Evolutionary conservation across 306 rosid species (phyloP).

Genomic region (Lathyrus tuberosus): DNA sequence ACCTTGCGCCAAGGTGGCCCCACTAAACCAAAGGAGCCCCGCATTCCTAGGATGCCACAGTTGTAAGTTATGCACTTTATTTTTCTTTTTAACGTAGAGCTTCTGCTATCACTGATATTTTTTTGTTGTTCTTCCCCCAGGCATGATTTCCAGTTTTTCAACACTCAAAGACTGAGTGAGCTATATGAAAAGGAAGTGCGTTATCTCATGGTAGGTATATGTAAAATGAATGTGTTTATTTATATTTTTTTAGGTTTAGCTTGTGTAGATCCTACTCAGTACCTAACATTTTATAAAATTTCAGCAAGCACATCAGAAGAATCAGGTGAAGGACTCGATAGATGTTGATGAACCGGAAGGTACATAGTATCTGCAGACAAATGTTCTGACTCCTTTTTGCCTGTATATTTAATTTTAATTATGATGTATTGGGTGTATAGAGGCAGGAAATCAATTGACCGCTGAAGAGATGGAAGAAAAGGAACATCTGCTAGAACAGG

Average conservation of each 20-base stretch:
- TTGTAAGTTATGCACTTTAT: constrained; percentile 60
- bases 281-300: constrained; percentile 30
- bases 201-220: constrained; percentile 74
- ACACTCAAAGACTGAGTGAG: constrained; percentile 93
- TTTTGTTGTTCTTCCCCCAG: constrained; percentile 47
- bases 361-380: constrained; percentile 34
- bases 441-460: constrained; percentile 90
- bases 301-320: constrained; percentile 98
- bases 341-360: constrained; percentile 98
- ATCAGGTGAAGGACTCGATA: constrained; percentile 85
- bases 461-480: constrained; percentile 96
- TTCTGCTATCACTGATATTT: constrained; percentile 16
- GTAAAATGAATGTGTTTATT: constrained; percentile 38
- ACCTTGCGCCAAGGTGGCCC: constrained; percentile 99
- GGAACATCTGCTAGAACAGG: constrained; percentile 87
- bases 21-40: constrained; percentile 92
- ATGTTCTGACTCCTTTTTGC: neutral
- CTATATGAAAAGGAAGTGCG: constrained; percentile 98
- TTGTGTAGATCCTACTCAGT: constrained; percentile 22
- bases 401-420: constrained; percentile 12
- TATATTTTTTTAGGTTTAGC: constrained; percentile 20
- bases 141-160: constrained; percentile 97
- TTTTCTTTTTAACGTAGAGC: constrained; percentile 25
- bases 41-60: constrained; percentile 99
- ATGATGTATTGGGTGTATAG: constrained; percentile 49